Evolutionary conservation across 2,329 filamentous ascomycete species (phyloP).

Genomic region (Pyrenophora tritici-repentis): DNA sequence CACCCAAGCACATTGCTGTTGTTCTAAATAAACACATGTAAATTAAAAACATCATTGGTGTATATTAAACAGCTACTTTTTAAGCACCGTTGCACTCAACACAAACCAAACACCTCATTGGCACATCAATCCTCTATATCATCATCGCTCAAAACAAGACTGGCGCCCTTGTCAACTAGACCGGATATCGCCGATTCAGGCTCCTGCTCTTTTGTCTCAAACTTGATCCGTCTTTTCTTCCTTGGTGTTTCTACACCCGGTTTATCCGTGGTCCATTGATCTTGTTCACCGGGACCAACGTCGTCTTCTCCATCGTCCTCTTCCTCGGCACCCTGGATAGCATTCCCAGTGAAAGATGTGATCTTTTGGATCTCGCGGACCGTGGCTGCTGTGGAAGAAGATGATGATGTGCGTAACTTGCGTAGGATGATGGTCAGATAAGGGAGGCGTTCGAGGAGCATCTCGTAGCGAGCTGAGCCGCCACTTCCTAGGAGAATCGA

Average conservation of each 20-base stretch:
- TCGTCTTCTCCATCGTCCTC: slow-evolving; percentile 46
- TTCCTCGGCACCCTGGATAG: slow-evolving; percentile 24
- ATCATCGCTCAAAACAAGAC: slow-evolving; percentile 53
- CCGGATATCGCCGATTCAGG: slow-evolving; percentile 31
- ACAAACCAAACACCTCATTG: neutral
- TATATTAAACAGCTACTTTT: neutral
- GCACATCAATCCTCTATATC: slow-evolving; percentile 51
- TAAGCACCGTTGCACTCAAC: neutral
- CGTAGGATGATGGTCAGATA: slow-evolving; percentile 73
- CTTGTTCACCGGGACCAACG: slow-evolving; percentile 27
- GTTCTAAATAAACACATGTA: neutral
- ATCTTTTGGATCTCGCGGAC: slow-evolving; percentile 69
- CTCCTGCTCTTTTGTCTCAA: slow-evolving; percentile 29
- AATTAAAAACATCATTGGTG: too few species aligned
- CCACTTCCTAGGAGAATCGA: slow-evolving; percentile 62
- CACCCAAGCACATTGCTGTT: neutral
- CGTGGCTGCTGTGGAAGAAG: slow-evolving; percentile 31
- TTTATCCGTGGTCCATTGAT: slow-evolving; percentile 53
- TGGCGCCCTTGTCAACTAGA: slow-evolving; percentile 33
- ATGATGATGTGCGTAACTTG: slow-evolving; percentile 35
- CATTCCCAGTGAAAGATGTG: slow-evolving; percentile 61
- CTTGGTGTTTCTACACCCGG: slow-evolving; percentile 36
- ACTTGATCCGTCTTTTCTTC: slow-evolving; percentile 24
- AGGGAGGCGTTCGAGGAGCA: slow-evolving; percentile 83
- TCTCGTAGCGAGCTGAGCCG: slow-evolving; percentile 67